Evolutionary conservation across 176 grass and related monocot species (phyloP).

Genomic region (Oryza glumipatula): DNA sequence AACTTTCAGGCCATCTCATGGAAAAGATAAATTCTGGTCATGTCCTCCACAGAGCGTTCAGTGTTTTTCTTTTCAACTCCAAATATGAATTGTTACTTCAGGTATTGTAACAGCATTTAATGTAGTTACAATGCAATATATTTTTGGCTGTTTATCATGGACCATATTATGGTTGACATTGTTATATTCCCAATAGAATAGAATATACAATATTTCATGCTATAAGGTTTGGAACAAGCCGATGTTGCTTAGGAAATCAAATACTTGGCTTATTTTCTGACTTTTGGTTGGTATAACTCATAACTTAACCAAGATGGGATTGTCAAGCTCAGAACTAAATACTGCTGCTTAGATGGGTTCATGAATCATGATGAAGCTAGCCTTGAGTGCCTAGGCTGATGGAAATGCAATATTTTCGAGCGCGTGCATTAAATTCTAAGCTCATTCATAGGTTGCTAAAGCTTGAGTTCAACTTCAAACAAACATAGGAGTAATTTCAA

Average conservation of each 20-base stretch:
- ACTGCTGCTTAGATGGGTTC: not conserved
- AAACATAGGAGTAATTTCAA: not conserved
- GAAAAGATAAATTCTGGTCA: constrained; percentile 86
- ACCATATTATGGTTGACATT: not conserved
- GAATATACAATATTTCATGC: not conserved
- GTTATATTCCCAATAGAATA: not conserved
- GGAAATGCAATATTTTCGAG: not conserved
- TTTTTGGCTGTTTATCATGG: not conserved
- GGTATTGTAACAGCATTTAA: constrained; percentile 44
- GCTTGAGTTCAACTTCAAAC: not conserved
- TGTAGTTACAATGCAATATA: not conserved
- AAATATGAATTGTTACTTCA: constrained; percentile 86
- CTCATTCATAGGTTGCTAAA: not conserved
- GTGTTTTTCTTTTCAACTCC: constrained; percentile 92
- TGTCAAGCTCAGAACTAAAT: not conserved
- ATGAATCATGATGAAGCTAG: not conserved
- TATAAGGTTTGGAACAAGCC: not conserved
- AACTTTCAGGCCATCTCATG: constrained; percentile 83
- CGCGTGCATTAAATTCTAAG: not conserved
- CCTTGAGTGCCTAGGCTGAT: not conserved
- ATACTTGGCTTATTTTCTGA: not conserved
- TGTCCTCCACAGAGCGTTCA: constrained; percentile 84
- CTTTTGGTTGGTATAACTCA: not conserved
- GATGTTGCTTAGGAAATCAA: not conserved
- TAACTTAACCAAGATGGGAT: not conserved